phyloP scores from a whole-genome alignment of 2,329 filamentous ascomycete species.

The Nothopassalora personata region DNA sequence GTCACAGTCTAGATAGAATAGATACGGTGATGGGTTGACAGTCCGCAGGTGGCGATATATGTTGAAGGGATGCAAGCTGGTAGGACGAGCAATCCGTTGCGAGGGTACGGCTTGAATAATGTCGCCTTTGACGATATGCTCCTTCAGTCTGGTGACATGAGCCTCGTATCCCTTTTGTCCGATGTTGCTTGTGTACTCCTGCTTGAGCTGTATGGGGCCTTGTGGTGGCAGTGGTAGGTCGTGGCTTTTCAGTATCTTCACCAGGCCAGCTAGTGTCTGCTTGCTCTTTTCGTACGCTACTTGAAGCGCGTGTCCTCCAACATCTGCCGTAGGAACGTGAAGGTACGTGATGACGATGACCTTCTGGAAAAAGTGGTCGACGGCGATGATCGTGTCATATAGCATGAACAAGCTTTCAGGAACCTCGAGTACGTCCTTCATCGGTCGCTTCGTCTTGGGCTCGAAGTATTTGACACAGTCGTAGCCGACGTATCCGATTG shows the following conservation, averaged over 20 bases:
- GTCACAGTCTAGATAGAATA: slow-evolving; percentile 90
- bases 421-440: slow-evolving; percentile 82
- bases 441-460: slow-evolving; percentile 77
- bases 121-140: slow-evolving; percentile 85
- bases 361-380: slow-evolving; percentile 90
- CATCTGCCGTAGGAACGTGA: slow-evolving; percentile 50
- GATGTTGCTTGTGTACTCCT: slow-evolving; percentile 87
- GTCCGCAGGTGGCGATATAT: slow-evolving; percentile 93
- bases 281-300: slow-evolving; percentile 65
- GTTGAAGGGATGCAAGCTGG: slow-evolving; percentile 91
- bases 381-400: slow-evolving; percentile 87
- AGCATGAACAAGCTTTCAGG: slow-evolving; percentile 97
- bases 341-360: slow-evolving; percentile 93
- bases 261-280: slow-evolving; percentile 58
- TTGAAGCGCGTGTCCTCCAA: slow-evolving; percentile 48
- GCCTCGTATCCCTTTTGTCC: slow-evolving; percentile 80
- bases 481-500: slow-evolving; percentile 94
- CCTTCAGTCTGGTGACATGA: slow-evolving; percentile 81
- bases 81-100: slow-evolving; percentile 85
- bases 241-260: slow-evolving; percentile 66
- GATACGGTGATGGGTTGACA: slow-evolving; percentile 95
- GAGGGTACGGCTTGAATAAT: slow-evolving; percentile 98
- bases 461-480: slow-evolving; percentile 98
- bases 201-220: slow-evolving; percentile 62
- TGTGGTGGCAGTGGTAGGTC: slow-evolving; percentile 65